Evolutionary conservation across 2,329 filamentous ascomycete species (phyloP).

Genomic region (Fusarium circinatum): DNA sequence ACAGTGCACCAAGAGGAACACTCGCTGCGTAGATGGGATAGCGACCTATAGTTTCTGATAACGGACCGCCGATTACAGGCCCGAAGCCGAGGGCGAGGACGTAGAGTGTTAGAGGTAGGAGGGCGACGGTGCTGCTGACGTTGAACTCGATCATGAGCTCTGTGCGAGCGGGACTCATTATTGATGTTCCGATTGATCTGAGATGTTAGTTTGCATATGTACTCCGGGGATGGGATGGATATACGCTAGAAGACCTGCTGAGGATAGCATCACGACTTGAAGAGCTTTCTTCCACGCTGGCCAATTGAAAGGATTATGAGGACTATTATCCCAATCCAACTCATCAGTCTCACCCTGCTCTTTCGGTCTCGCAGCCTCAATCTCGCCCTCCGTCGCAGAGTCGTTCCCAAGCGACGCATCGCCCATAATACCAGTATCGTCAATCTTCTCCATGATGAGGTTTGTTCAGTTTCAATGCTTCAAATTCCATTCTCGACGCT

Average conservation of each 20-base stretch:
- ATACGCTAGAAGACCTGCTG: constrained; percentile 56
- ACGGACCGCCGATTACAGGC: constrained; percentile 66
- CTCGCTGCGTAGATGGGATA: constrained; percentile 61
- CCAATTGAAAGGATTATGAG: constrained; percentile 65
- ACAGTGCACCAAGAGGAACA: constrained; percentile 61
- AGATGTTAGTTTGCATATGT: neutral
- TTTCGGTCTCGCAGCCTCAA: constrained; percentile 39
- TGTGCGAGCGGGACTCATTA: constrained; percentile 30
- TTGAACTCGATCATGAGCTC: constrained; percentile 63
- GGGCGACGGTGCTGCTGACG: constrained; percentile 63
- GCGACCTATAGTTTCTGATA: constrained; percentile 68
- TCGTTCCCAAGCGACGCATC: constrained; percentile 12
- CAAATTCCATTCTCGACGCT: neutral
- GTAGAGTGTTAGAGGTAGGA: constrained; percentile 70
- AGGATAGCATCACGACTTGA: constrained; percentile 51
- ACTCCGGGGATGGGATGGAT: constrained; percentile 11
- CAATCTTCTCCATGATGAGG: constrained; percentile 16
- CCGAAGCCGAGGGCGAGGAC: constrained; percentile 69
- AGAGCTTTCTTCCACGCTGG: constrained; percentile 52
- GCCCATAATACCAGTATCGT: neutral
- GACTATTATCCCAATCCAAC: constrained; percentile 51
- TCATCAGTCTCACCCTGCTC: constrained; percentile 4
- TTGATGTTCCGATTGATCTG: constrained; percentile 29
- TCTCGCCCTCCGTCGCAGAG: constrained; percentile 42
- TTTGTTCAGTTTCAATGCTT: neutral